Evolutionary conservation across 2,329 filamentous ascomycete genomes (phyloP).

Genomic region (Bisporella sp.): DNA sequence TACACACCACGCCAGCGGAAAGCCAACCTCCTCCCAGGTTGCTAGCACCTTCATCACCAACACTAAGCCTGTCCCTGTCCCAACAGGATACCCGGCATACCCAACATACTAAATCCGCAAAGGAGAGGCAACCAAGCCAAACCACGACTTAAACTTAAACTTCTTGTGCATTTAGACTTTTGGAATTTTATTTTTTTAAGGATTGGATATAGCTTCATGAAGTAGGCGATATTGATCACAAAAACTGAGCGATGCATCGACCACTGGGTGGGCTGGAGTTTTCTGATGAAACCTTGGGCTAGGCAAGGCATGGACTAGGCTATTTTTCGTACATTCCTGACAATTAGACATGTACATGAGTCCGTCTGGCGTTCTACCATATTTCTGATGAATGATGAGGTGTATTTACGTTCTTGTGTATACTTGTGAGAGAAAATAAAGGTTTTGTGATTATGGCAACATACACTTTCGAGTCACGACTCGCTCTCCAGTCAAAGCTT

Average conservation of each 20-base stretch:
- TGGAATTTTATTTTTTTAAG: neutral
- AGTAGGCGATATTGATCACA: neutral
- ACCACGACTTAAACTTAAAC: too few relatives aligned
- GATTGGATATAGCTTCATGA: neutral
- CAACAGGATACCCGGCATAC: neutral
- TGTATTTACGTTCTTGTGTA: too few relatives aligned
- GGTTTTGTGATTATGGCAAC: too few relatives aligned
- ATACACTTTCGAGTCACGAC: too few relatives aligned
- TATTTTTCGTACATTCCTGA: too few relatives aligned
- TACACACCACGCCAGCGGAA: slow-evolving; percentile 10
- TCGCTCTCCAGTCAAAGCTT: too few relatives aligned
- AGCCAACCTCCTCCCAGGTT: slow-evolving; percentile 18
- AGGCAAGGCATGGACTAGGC: neutral
- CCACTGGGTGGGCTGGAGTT: slow-evolving; percentile 10
- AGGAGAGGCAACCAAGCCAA: too few relatives aligned
- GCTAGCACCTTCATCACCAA: slow-evolving; percentile 21
- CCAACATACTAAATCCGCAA: slow-evolving; percentile 2
- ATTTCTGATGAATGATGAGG: too few relatives aligned
- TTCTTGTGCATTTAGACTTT: neutral
- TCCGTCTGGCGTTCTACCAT: too few relatives aligned
- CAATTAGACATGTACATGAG: too few relatives aligned
- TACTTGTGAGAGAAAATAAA: too few relatives aligned
- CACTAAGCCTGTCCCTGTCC: slow-evolving; percentile 8
- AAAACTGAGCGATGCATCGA: slow-evolving; percentile 4
- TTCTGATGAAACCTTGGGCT: slow-evolving; percentile 2